Conservation (phyloP, 2,329 filamentous ascomycete species). For the Simplicillium aogashimaense region DNA sequence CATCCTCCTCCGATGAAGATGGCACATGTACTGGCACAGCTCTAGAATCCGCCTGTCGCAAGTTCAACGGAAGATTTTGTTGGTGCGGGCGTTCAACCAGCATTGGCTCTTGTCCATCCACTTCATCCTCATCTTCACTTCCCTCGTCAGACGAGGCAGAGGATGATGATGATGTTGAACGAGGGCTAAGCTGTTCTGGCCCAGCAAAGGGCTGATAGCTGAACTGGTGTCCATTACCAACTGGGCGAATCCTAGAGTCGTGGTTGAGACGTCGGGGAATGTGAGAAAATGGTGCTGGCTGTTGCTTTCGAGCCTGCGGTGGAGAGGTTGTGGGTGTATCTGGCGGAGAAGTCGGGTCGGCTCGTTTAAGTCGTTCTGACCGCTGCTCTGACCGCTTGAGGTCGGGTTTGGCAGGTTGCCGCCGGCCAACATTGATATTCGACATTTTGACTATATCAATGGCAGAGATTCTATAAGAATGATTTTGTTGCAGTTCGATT, state of each 20-base stretch:
- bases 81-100: background rate
- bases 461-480: background rate
- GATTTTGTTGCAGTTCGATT: too few relatives aligned
- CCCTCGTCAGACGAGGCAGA: constrained; percentile 10
- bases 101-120: background rate
- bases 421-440: constrained; percentile 20
- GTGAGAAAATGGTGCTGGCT: constrained; percentile 11
- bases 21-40: background rate
- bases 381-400: constrained; percentile 23
- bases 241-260: constrained; percentile 31
- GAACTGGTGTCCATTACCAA: constrained; percentile 30
- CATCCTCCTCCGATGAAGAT: constrained; percentile 2
- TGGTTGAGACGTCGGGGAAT: constrained; percentile 17
- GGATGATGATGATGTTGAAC: constrained; percentile 22
- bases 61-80: too few relatives aligned
- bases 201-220: constrained; percentile 25
- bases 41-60: background rate
- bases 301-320: constrained; percentile 21
- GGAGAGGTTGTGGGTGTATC: constrained; percentile 33
- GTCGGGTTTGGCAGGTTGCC: constrained; percentile 31
- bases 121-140: constrained; percentile 13
- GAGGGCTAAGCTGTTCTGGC: constrained; percentile 25
- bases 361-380: constrained; percentile 8
- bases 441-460: constrained; percentile 14
- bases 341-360: constrained; percentile 35